Percentiles rank a stretch among this genome's conserved stretches.
phyloP scores from a whole-genome alignment of 192 early-diverging fungal genomes.

The Gaertneriomyces sp. region DNA sequence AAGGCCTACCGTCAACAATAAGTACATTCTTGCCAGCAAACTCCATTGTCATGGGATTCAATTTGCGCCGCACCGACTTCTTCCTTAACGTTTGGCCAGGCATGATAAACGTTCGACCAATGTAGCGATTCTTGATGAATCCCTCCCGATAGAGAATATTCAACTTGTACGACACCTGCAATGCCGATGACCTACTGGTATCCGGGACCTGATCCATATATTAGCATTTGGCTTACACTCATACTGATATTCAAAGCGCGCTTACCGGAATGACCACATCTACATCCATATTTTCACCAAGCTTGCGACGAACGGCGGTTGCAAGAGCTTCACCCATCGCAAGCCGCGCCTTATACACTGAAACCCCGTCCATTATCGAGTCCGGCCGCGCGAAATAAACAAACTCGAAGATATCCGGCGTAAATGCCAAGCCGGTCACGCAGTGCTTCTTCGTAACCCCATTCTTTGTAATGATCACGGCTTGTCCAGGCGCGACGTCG shows the following conservation, averaged over 20 bases:
- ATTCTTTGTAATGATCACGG: conserved; percentile 83
- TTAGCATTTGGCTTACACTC: neutral
- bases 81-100: conserved; percentile 75
- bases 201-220: conserved; percentile 72
- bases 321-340: conserved; percentile 98
- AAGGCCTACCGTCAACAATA: conserved; percentile 81
- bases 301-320: conserved; percentile 66
- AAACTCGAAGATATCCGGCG: conserved; percentile 99
- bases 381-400: conserved; percentile 99
- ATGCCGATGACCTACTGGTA: conserved; percentile 89
- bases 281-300: conserved; percentile 78
- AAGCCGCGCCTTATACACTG: conserved; percentile 95
- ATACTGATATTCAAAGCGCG: neutral
- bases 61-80: conserved; percentile 92
- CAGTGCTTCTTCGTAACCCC: conserved; percentile 65
- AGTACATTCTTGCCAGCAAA: conserved; percentile 95
- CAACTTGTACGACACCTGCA: conserved; percentile 87
- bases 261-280: conserved; percentile 97
- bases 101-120: conserved; percentile 99
- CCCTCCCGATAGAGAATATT: conserved; percentile 95
- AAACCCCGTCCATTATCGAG: conserved; percentile 97
- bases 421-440: conserved; percentile 42
- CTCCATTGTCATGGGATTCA: conserved; percentile 98
- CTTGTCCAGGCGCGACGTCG: conserved; percentile 92
- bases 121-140: conserved; percentile 99